Percentiles rank a stretch among this genome's conserved stretches.
Conservation (phyloP, 78 protist genomes). For the Dictyostelium capitatum region DNA sequence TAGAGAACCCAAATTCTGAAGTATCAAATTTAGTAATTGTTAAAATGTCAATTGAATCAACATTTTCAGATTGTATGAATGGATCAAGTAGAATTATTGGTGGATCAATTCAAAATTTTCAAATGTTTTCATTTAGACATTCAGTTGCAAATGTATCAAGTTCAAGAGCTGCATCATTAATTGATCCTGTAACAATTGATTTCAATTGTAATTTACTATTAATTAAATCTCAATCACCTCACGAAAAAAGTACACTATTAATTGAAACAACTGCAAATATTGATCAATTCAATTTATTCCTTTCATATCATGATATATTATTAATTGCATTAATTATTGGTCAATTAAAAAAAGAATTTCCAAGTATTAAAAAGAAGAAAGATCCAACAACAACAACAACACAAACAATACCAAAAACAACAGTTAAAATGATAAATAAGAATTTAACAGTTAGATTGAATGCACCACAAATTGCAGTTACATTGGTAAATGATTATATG, state of each 20-base stretch:
- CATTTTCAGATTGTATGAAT: slow-evolving; percentile 9
- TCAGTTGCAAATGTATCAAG: slow-evolving; percentile 35
- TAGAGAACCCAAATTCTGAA: slow-evolving; percentile 34
- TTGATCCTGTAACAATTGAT: slow-evolving; percentile 59
- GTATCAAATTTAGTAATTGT: slow-evolving; percentile 47
- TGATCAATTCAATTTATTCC: slow-evolving; percentile 44
- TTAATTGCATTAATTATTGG: slow-evolving; percentile 35
- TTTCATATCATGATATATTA: slow-evolving; percentile 64
- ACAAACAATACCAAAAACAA: neutral
- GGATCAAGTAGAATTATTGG: slow-evolving; percentile 20
- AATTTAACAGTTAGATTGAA: neutral
- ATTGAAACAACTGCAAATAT: slow-evolving; percentile 21
- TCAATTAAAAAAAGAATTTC: slow-evolving; percentile 30
- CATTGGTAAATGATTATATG: slow-evolving; percentile 71
- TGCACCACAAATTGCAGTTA: slow-evolving; percentile 24
- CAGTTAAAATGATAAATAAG: neutral
- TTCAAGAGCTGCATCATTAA: slow-evolving; percentile 50
- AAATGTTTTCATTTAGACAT: slow-evolving; percentile 53
- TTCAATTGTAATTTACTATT: slow-evolving; percentile 12
- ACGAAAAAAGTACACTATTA: neutral
- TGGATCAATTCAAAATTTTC: slow-evolving; percentile 1
- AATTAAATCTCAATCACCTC: neutral
- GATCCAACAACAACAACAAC: neutral
- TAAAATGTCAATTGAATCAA: slow-evolving; percentile 3
- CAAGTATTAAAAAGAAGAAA: slow-evolving; percentile 7